Base-by-base conservation (phyloP, 192 early-diverging fungal species). In the Jimgerdemannia lactiflua region DNA sequence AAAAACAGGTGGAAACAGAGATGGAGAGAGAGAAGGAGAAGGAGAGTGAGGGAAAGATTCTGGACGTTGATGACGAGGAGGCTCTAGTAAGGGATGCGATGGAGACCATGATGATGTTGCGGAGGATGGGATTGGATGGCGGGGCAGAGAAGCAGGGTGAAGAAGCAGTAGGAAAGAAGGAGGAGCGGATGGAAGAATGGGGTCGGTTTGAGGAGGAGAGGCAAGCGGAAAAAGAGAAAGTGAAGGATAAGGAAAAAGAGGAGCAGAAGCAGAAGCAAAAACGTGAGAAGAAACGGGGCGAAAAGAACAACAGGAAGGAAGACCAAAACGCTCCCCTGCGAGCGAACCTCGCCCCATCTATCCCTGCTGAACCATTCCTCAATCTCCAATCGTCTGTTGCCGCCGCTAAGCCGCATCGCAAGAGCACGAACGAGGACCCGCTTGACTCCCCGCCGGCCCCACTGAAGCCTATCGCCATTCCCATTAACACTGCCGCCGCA, bases 61-160 rank as follows among this genome's bases (percentile, higher is more conserved):
- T n/a, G 72, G 77, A 74, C 40, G 29, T 74, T 29, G 19, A 69
- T 39, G 76, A 83, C 59, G 75, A 76, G 29, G 69, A 78, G 17
- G 66, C 68, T 10, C 67, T 80, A 63, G 69, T 72, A 39, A 69
- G 70, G 14, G 69, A 79, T 39, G 69, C 75, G 18, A 78, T 83
- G 69, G 70, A 77, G 14, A 81, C 80, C n/a, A 84, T 79, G 74
- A 81, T 77, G 82, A 80, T 78, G 70, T 39, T 83, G 70, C 80
- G 74, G 70, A 66, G 70, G 3, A 71, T 80, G 69, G 74, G 73
- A 14, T 40, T 80, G 72, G 79, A 83, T 68, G 18, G 54, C 14
- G 14, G 49, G 49, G 8, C 70, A 63, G n/a, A 18, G 14, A 39
- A 18, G 40, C 65, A 77, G 71, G 3, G 70, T 11, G 6, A 64